Percentiles rank a stretch among this genome's conserved stretches.
These are phyloP conservation scores for Rhodotorula mucilaginosa DNA, from an alignment of 1,284 basidiomycete genomes.

Conservation along the genomic window DNA sequence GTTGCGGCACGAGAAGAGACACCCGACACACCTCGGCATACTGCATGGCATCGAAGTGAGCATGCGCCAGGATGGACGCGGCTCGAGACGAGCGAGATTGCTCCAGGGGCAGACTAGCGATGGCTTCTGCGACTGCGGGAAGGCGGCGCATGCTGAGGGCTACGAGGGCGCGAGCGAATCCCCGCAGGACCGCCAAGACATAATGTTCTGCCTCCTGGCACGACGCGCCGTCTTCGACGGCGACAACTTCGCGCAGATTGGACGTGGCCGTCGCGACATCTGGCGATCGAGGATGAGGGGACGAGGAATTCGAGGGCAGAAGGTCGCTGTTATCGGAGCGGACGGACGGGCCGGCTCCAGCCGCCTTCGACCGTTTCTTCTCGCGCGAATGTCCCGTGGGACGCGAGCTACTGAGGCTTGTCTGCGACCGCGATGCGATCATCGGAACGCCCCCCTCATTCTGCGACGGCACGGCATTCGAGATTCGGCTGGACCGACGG, in stretches of 20 bases:
- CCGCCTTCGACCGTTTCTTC: conserved; percentile 34
- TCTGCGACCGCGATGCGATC: conserved; percentile 19
- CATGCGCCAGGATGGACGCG: conserved; percentile 73
- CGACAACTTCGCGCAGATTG: conserved; percentile 47
- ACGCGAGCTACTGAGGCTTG: neutral
- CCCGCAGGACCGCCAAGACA: conserved; percentile 74
- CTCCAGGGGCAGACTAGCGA: conserved; percentile 70
- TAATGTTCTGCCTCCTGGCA: conserved; percentile 60
- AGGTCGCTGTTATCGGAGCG: conserved; percentile 29
- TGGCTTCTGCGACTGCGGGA: conserved; percentile 65
- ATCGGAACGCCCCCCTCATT: conserved; percentile 6
- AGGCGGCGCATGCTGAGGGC: conserved; percentile 73
- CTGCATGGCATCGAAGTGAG: conserved; percentile 81
- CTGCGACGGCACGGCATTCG: conserved; percentile 10
- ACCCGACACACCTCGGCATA: conserved; percentile 70
- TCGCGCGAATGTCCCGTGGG: conserved; percentile 12
- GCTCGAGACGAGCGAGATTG: conserved; percentile 69
- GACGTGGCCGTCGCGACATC: conserved; percentile 60
- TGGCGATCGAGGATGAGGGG: conserved; percentile 1
- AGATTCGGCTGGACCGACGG: conserved; percentile 16
- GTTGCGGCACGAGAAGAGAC: neutral
- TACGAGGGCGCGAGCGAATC: conserved; percentile 72
- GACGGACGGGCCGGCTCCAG: conserved; percentile 26
- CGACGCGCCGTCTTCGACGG: conserved; percentile 55
- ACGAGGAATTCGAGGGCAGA: conserved; percentile 1